Percentiles rank a stretch among this genome's conserved stretches.
phyloP scores from a whole-genome alignment of 1,139 yeast species.

The Chernovozyma aurita region DNA sequence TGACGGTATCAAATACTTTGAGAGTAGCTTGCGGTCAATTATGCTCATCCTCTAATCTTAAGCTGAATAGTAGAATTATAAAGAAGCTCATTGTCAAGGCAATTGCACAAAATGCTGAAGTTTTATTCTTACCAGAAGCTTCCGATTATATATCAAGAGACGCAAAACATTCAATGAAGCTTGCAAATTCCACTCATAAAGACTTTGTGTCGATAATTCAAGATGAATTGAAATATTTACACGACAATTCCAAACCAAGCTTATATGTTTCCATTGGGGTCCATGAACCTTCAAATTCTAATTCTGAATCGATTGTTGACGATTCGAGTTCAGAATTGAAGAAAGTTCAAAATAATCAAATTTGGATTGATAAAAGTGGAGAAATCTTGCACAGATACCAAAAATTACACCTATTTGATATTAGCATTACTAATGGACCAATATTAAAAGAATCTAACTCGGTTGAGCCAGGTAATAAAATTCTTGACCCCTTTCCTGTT shows the following conservation, averaged over 20 bases:
- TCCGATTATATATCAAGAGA: conserved; percentile 78
- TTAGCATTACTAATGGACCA: conserved; percentile 72
- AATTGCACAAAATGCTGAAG: conserved; percentile 50
- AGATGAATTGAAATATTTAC: conserved; percentile 31
- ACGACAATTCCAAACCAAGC: conserved; percentile 10
- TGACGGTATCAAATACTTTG: conserved; percentile 8
- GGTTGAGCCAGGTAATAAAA: conserved; percentile 69
- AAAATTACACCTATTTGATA: conserved; percentile 87
- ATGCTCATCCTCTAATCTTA: conserved; percentile 64
- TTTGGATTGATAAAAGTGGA: conserved; percentile 69
- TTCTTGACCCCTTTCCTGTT: conserved; percentile 49
- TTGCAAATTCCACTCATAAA: conserved; percentile 51
- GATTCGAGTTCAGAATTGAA: conserved; percentile 7
- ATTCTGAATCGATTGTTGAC: conserved; percentile 10
- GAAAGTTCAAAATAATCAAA: conserved; percentile 63
- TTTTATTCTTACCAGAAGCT: conserved; percentile 89
- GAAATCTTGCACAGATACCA: conserved; percentile 65
- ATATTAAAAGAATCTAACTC: conserved; percentile 70
- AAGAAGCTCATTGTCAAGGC: conserved; percentile 60
- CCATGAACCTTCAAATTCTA: conserved; percentile 59
- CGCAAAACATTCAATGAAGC: conserved; percentile 56
- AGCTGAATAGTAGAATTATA: conserved; percentile 56
- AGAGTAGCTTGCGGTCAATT: conserved; percentile 82
- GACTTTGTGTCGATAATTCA: conserved; percentile 51
- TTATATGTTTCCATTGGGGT: conserved; percentile 57